Evolutionary conservation across 1,284 basidiomycete species (phyloP).

Genomic region (Ustilago loliicola): DNA sequence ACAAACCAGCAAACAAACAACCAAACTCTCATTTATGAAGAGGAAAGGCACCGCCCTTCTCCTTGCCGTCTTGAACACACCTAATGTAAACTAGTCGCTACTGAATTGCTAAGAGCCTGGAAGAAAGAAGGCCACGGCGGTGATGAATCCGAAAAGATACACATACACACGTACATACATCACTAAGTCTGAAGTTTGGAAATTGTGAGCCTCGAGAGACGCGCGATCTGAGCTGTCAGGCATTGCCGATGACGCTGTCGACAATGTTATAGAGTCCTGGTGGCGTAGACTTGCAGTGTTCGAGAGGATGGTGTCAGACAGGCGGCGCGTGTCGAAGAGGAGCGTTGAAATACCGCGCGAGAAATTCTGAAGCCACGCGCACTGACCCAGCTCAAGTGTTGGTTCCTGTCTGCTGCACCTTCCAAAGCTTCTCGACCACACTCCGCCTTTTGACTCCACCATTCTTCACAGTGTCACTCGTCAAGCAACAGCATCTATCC

Average conservation of each 20-base stretch:
- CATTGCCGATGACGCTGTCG: no score
- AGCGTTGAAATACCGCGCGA: constrained; percentile 21
- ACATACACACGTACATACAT: neutral
- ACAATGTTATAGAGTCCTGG: no score
- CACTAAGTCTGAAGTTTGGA: no score
- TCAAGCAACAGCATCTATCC: no score
- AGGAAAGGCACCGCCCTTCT: neutral
- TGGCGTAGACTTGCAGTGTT: no score
- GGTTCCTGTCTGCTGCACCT: neutral
- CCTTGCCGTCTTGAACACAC: neutral
- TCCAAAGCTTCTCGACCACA: constrained; percentile 18
- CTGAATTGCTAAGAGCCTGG: neutral
- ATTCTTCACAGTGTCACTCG: neutral
- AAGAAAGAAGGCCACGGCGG: constrained; percentile 2
- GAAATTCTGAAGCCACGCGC: constrained; percentile 28
- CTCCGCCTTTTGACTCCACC: neutral
- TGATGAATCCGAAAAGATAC: neutral
- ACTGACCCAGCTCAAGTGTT: constrained; percentile 24
- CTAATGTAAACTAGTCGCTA: constrained; percentile 4
- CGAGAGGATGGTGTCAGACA: neutral
- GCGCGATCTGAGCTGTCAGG: no score
- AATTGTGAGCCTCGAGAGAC: no score
- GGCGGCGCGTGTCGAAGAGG: neutral
- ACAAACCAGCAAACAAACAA: neutral
- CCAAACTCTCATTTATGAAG: neutral